These are phyloP conservation scores for Penicillium sumatraense DNA, from an alignment of 2,329 filamentous ascomycete genomes.

Conservation along the genomic window DNA sequence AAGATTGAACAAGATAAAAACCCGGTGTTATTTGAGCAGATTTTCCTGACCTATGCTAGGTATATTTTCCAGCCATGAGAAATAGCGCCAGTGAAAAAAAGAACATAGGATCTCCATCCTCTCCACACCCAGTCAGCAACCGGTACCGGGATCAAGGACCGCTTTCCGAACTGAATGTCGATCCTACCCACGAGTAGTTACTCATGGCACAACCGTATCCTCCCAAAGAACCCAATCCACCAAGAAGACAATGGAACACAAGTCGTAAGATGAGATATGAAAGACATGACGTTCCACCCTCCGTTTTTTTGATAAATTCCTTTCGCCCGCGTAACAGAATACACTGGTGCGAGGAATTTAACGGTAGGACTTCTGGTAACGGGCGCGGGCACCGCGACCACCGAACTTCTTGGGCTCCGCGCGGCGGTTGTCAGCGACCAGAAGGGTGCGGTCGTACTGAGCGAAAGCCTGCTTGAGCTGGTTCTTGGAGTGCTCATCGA, in stretches of 20 bases:
- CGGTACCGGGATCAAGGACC: conserved; percentile 27
- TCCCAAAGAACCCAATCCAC: conserved; percentile 29
- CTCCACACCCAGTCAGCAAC: conserved; percentile 25
- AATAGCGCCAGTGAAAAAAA: conserved; percentile 32
- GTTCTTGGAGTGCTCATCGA: conserved; percentile 99
- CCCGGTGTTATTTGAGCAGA: conserved; percentile 36
- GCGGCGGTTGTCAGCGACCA: conserved; percentile 98
- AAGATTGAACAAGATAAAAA: conserved; percentile 32
- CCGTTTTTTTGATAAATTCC: conserved; percentile 55
- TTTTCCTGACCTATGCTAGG: conserved; percentile 40
- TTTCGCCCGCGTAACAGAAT: conserved; percentile 49
- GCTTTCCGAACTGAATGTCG: conserved; percentile 23
- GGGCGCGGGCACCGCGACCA: conserved; percentile 85
- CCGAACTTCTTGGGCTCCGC: conserved; percentile 97
- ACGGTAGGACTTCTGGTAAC: conserved; percentile 99
- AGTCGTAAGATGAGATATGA: conserved; percentile 30
- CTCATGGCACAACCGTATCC: conserved; percentile 27
- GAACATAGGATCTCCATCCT: conserved; percentile 28
- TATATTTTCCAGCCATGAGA: conserved; percentile 33
- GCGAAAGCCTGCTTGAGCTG: conserved; percentile 96
- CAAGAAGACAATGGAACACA: conserved; percentile 30
- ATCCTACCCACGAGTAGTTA: conserved; percentile 19
- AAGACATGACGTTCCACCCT: conserved; percentile 25
- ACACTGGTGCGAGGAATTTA: conserved; percentile 57
- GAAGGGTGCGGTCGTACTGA: conserved; percentile 93